A percentile compares a stretch with the other conserved stretches of the same genome.
Evolutionary conservation across 1,284 basidiomycete genomes (phyloP).

Genomic region (Vanrija humicola): DNA sequence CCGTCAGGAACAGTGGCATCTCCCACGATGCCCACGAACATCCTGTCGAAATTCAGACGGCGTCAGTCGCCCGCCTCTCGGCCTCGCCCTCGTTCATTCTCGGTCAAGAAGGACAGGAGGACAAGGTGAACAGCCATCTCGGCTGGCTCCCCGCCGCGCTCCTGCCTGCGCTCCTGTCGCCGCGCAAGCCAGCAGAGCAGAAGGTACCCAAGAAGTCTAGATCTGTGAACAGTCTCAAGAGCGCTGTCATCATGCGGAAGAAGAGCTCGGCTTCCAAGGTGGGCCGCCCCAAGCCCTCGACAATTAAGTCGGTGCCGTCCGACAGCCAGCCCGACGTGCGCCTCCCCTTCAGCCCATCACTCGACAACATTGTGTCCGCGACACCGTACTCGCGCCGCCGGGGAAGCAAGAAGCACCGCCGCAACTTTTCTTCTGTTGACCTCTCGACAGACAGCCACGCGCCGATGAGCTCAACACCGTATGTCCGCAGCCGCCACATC

Average conservation of each 20-base stretch:
- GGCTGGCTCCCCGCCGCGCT: neutral
- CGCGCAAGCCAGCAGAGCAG: neutral
- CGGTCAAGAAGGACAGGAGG: neutral
- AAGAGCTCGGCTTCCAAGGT: neutral
- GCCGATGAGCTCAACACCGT: too few relatives aligned
- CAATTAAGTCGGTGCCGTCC: neutral
- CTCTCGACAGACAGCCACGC: too few relatives aligned
- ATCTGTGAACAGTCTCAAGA: neutral
- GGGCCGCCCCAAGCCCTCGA: neutral
- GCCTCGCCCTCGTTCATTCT: neutral
- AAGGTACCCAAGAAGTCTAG: neutral
- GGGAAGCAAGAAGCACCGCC: neutral
- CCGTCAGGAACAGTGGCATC: too few relatives aligned
- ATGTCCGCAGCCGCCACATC: too few relatives aligned
- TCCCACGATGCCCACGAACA: neutral
- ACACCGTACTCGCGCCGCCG: neutral
- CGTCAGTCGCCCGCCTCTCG: slow-evolving; percentile 28
- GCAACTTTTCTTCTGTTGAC: neutral
- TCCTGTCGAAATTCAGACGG: slow-evolving; percentile 21
- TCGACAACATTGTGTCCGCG: neutral
- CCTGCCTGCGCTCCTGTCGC: neutral
- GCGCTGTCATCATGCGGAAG: too few relatives aligned
- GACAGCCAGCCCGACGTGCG: too few relatives aligned
- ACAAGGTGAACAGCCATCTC: neutral
- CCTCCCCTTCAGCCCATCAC: neutral